phyloP scores from a whole-genome alignment of 1,139 yeast species.

The Blastobotrys apis region DNA sequence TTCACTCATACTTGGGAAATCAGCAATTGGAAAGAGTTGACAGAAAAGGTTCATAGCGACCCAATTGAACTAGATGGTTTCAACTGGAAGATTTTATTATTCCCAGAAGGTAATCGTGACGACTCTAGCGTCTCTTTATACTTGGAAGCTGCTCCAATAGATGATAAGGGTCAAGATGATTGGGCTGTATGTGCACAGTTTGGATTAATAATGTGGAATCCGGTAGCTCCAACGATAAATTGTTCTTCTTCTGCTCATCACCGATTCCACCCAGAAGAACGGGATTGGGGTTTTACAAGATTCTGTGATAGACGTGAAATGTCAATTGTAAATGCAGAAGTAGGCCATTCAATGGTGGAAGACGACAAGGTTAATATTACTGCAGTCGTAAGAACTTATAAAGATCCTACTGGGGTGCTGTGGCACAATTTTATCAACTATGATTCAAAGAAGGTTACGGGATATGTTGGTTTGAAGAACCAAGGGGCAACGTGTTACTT shows the following conservation, averaged over 20 bases:
- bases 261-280: slow-evolving; percentile 66
- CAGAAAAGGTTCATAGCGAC: slow-evolving; percentile 42
- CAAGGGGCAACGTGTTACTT: slow-evolving; percentile 98
- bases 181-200: slow-evolving; percentile 94
- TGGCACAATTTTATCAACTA: slow-evolving; percentile 87
- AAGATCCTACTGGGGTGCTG: slow-evolving; percentile 88
- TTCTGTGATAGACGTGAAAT: slow-evolving; percentile 54
- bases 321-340: background rate
- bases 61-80: slow-evolving; percentile 60
- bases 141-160: slow-evolving; percentile 31
- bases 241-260: slow-evolving; percentile 68
- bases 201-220: slow-evolving; percentile 81
- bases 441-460: slow-evolving; percentile 82
- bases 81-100: slow-evolving; percentile 69
- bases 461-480: slow-evolving; percentile 87
- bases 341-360: slow-evolving; percentile 41
- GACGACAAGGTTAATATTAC: slow-evolving; percentile 64
- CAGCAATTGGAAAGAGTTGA: slow-evolving; percentile 54
- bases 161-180: slow-evolving; percentile 28
- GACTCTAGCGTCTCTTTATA: slow-evolving; percentile 33
- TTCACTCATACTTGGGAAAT: slow-evolving; percentile 68
- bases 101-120: slow-evolving; percentile 54
- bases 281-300: slow-evolving; percentile 95
- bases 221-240: slow-evolving; percentile 58
- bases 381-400: slow-evolving; percentile 69